Percentiles rank a stretch among this genome's conserved stretches.
These are phyloP conservation scores for Calendula officinalis DNA, from an alignment of 129 eudicot genomes.

Conservation along the genomic window DNA sequence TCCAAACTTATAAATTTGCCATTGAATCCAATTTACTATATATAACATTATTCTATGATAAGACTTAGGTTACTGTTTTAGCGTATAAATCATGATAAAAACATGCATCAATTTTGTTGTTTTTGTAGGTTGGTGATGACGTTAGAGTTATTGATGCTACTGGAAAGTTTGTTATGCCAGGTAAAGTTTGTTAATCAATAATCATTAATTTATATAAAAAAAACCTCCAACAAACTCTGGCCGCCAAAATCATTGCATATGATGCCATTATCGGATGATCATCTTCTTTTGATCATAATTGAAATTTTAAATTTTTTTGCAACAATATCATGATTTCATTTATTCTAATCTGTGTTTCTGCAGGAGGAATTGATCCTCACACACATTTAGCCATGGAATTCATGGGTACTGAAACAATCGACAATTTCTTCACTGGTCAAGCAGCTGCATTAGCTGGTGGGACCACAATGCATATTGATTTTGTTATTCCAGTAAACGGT, in stretches of 20 bases:
- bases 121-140: constrained; percentile 67
- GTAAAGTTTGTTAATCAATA: constrained; percentile 39
- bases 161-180: constrained; percentile 98
- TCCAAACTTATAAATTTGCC: neutral
- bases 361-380: constrained; percentile 99
- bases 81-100: too few relatives aligned
- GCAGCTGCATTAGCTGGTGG: constrained; percentile 99
- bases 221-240: neutral
- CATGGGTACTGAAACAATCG: constrained; percentile 92
- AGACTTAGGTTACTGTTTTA: too few relatives aligned
- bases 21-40: constrained; percentile 6
- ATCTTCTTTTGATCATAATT: constrained; percentile 3
- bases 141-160: constrained; percentile 79
- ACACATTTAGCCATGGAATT: constrained; percentile 96
- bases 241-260: neutral
- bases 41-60: neutral
- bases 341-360: constrained; percentile 19
- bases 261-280: neutral
- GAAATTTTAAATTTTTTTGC: neutral
- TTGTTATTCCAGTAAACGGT: constrained; percentile 86
- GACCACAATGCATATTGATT: constrained; percentile 97
- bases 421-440: constrained; percentile 92
- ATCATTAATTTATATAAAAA: neutral
- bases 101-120: neutral
- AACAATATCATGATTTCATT: constrained; percentile 14